Base-by-base conservation (phyloP, 2,329 filamentous ascomycete genomes). In the Fonsecaea pugnacius region DNA sequence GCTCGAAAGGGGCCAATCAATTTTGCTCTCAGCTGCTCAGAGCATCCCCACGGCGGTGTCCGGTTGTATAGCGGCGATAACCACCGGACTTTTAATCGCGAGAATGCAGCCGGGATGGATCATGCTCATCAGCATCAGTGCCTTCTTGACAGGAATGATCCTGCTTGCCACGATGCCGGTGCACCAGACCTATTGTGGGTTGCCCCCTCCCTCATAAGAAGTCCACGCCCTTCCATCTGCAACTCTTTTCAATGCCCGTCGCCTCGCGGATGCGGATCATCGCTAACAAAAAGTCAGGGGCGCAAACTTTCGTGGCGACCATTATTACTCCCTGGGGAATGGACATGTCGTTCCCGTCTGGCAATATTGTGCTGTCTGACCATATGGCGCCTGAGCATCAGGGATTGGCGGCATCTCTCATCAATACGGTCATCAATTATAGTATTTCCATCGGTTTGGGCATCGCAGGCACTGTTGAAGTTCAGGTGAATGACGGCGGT, bases 241-340 rank as follows among this genome's bases (percentile, higher is more conserved):
- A 46, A 12, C 6, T 21, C n/a, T 46, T 8, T 21, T 16, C 35
- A 38, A 38, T 14, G 16, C 12, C 35, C 14, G 35, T 5, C 4
- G 12, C 40, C 3, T 18, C 8, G 40, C 40, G 40, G 5, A 46
- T 24, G n/a, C 40, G 21, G 5, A 9, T 5, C 38, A 10, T 24
- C 21, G 43, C 43, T 48, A 2, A 48, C 43, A 48, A 24, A 3
- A 10, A 27, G 16, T 21, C 21, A 48, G 43, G 87, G 87, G 76
- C 77, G 16, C 85, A 88, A 66, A 78, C 82, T 0, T 89, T 89
- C 43, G 78, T 87, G 14, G 78, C 80, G 3, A 78, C 84, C 6
- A 33, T 87, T 2, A 70, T 88, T 56, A 84, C 84, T 75, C 57
- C 43, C 43, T 63, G 73, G 72, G 78, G 77, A 1, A 78, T 79